phyloP scores from a whole-genome alignment of 208 protist species.

The Wallacemonas sp. region DNA sequence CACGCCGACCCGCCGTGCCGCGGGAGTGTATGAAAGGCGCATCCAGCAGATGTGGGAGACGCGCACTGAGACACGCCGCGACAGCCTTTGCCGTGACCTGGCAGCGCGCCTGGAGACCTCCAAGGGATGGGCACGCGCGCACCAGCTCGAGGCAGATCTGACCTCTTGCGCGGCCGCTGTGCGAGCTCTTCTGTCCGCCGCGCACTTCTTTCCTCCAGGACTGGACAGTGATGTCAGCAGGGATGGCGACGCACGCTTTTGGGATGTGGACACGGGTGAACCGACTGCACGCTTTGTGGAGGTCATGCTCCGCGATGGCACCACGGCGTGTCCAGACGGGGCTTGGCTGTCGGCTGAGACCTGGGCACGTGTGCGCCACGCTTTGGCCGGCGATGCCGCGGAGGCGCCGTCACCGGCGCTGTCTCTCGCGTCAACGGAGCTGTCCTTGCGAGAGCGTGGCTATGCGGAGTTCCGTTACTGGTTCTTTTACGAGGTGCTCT shows the following conservation, averaged over 20 bases:
- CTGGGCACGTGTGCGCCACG: not conserved
- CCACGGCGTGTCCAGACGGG: not conserved
- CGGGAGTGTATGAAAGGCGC: conserved; percentile 24
- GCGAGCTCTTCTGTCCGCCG: not conserved
- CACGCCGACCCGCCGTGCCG: conserved; percentile 7
- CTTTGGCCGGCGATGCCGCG: not conserved
- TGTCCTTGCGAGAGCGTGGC: conserved; percentile 5
- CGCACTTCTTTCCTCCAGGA: conserved; percentile 8
- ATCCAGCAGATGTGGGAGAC: conserved; percentile 36
- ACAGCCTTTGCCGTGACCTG: conserved; percentile 9
- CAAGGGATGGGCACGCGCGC: not conserved
- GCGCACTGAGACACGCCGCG: conserved; percentile 21
- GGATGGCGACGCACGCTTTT: not conserved
- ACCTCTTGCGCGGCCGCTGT: not conserved
- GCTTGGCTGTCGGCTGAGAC: not conserved
- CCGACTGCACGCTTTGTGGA: conserved; percentile 4
- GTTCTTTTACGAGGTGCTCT: conserved; percentile 74
- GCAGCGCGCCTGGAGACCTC: not conserved
- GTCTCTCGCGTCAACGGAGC: not conserved
- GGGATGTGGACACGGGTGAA: conserved; percentile 1
- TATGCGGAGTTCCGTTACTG: conserved; percentile 78
- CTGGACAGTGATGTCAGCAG: not conserved
- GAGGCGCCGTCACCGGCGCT: not conserved
- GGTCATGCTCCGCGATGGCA: not conserved
- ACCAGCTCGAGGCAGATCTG: not conserved